Percentiles rank a stretch among this genome's conserved stretches.
phyloP scores from a whole-genome alignment of 2,329 filamentous ascomycete species.

The Hypoxylon sp. region DNA sequence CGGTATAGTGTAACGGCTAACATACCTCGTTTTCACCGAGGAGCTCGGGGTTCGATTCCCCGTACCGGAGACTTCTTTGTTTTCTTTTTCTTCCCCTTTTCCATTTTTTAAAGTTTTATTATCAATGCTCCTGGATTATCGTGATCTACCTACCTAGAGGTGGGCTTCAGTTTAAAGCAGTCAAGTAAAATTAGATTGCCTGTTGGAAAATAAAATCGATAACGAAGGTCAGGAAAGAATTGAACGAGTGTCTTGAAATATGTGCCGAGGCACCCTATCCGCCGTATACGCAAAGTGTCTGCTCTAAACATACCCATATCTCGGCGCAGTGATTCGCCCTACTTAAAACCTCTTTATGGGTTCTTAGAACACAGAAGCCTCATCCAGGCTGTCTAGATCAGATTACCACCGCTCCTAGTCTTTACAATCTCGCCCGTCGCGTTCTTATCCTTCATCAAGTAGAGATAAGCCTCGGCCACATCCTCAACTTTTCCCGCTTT shows the following conservation, averaged over 20 bases:
- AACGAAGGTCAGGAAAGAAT: background rate
- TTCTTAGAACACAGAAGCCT: background rate
- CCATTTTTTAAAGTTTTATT: too few relatives aligned
- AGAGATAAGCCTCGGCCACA: slow-evolving; percentile 53
- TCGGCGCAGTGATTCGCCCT: too few relatives aligned
- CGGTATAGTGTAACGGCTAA: slow-evolving; percentile 49
- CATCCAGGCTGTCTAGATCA: slow-evolving; percentile 27
- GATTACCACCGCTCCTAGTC: slow-evolving; percentile 49
- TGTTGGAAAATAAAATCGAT: too few relatives aligned
- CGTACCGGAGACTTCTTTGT: slow-evolving; percentile 41
- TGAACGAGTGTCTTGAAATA: background rate
- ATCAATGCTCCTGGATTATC: too few relatives aligned
- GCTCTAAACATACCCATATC: too few relatives aligned
- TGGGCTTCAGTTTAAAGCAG: too few relatives aligned
- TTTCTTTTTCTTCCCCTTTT: background rate
- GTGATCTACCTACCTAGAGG: too few relatives aligned
- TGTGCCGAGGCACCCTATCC: background rate
- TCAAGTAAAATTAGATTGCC: too few relatives aligned
- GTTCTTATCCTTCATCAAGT: slow-evolving; percentile 51
- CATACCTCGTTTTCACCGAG: slow-evolving; percentile 49
- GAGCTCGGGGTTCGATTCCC: slow-evolving; percentile 49
- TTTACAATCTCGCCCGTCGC: slow-evolving; percentile 52
- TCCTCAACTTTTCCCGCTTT: slow-evolving; percentile 45
- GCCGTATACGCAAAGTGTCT: too few relatives aligned
- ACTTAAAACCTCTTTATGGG: too few relatives aligned